These are phyloP conservation scores for Colletotrichum somersetense DNA, from an alignment of 2,329 filamentous ascomycete genomes.

Conservation along the genomic window DNA sequence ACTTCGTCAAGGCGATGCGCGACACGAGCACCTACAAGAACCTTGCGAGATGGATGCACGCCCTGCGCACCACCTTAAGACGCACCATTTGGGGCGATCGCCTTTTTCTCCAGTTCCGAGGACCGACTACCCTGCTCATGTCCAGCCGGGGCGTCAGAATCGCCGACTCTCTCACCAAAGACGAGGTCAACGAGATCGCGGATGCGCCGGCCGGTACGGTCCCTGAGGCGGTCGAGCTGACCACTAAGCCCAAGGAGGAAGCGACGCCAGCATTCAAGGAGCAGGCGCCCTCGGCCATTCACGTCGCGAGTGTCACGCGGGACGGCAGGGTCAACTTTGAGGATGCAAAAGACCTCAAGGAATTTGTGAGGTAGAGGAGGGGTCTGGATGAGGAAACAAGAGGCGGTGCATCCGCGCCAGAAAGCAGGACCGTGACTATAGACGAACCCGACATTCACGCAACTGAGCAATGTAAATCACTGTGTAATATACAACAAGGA, in stretches of 20 bases:
- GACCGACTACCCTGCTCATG: constrained; percentile 86
- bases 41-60: constrained; percentile 73
- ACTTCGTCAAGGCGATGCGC: constrained; percentile 80
- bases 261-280: constrained; percentile 49
- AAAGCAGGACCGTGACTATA: neutral
- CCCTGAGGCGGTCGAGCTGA: constrained; percentile 67
- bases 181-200: constrained; percentile 91
- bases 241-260: constrained; percentile 53
- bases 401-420: neutral
- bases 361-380: constrained; percentile 60
- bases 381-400: neutral
- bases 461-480: constrained; percentile 37
- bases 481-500: constrained; percentile 38
- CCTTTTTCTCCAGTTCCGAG: constrained; percentile 90
- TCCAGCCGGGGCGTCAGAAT: constrained; percentile 87
- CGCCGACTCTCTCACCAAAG: constrained; percentile 80
- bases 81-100: constrained; percentile 94
- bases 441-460: constrained; percentile 16
- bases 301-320: constrained; percentile 67
- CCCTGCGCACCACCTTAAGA: constrained; percentile 79
- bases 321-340: constrained; percentile 77
- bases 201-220: constrained; percentile 81
- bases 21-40: constrained; percentile 80
- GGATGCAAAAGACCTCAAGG: constrained; percentile 69
- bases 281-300: constrained; percentile 60